Evolutionary conservation across 306 rosid species (phyloP).

Genomic region (Cicer chorassanicum): DNA sequence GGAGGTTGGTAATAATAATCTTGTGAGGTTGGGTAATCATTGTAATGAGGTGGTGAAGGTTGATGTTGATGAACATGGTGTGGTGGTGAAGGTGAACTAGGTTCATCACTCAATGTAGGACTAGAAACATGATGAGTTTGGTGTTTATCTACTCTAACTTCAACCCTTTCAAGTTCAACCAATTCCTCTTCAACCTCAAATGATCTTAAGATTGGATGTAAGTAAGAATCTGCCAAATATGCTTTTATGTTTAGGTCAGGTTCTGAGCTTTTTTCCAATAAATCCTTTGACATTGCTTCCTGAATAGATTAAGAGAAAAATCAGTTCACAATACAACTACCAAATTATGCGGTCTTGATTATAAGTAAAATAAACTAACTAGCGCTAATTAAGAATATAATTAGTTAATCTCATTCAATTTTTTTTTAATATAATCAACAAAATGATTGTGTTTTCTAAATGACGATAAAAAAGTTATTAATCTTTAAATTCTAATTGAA

Average conservation of each 20-base stretch:
- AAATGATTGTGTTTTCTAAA: neutral
- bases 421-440: no score
- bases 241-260: constrained; percentile 75
- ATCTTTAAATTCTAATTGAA: neutral
- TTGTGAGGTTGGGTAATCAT: constrained; percentile 48
- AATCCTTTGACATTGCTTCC: constrained; percentile 94
- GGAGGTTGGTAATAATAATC: constrained; percentile 55
- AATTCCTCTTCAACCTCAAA: constrained; percentile 64
- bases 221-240: constrained; percentile 82
- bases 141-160: constrained; percentile 79
- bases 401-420: no score
- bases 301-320: constrained; percentile 42
- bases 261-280: constrained; percentile 67
- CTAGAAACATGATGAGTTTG: constrained; percentile 53
- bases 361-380: no score
- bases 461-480: neutral
- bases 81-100: constrained; percentile 64
- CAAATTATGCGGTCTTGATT: neutral
- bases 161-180: constrained; percentile 51
- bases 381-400: no score
- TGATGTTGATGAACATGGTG: constrained; percentile 49
- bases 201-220: constrained; percentile 91
- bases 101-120: constrained; percentile 59
- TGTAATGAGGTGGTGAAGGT: constrained; percentile 40
- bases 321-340: constrained; percentile 25